These are phyloP conservation scores for Pseudopyrenochaeta lycopersici DNA, from an alignment of 2,329 filamentous ascomycete genomes.

Conservation along the genomic window DNA sequence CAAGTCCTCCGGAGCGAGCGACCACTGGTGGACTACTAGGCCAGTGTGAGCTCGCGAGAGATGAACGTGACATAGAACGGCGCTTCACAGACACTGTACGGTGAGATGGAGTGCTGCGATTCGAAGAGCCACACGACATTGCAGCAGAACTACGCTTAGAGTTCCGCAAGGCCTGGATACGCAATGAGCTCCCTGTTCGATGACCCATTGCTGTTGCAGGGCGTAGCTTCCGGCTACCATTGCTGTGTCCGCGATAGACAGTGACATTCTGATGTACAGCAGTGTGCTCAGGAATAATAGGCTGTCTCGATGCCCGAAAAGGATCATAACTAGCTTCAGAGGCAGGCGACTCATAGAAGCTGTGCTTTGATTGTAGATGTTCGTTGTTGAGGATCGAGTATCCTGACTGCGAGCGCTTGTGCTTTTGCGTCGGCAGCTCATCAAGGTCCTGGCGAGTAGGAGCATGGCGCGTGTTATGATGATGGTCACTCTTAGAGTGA, in stretches of 20 bases:
- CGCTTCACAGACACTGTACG: conserved; percentile 30
- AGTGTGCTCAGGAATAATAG: conserved; percentile 58
- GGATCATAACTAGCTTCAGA: conserved; percentile 80
- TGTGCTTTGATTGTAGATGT: conserved; percentile 58
- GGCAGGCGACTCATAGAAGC: conserved; percentile 58
- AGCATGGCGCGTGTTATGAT: conserved; percentile 53
- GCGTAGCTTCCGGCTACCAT: conserved; percentile 45
- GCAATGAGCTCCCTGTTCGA: conserved; percentile 54
- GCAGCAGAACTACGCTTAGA: conserved; percentile 44
- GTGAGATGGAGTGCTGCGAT: conserved; percentile 41
- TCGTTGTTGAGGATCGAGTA: conserved; percentile 66
- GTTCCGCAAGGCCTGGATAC: conserved; percentile 51
- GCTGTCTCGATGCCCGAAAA: conserved; percentile 74
- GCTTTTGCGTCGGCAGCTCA: conserved; percentile 44
- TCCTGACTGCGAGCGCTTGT: conserved; percentile 61
- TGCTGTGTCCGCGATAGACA: conserved; percentile 65
- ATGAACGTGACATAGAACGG: conserved; percentile 49
- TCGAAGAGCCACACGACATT: conserved; percentile 43
- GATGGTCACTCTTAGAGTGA: conserved; percentile 92
- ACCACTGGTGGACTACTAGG: conserved; percentile 59
- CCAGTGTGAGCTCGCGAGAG: conserved; percentile 57
- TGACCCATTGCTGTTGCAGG: conserved; percentile 48
- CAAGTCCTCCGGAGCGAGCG: conserved; percentile 59
- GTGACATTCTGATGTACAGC: conserved; percentile 71
- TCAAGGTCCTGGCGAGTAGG: conserved; percentile 40